Base-by-base conservation (phyloP, 2,329 filamentous ascomycete genomes). In the Aspergillus calidoustus region DNA sequence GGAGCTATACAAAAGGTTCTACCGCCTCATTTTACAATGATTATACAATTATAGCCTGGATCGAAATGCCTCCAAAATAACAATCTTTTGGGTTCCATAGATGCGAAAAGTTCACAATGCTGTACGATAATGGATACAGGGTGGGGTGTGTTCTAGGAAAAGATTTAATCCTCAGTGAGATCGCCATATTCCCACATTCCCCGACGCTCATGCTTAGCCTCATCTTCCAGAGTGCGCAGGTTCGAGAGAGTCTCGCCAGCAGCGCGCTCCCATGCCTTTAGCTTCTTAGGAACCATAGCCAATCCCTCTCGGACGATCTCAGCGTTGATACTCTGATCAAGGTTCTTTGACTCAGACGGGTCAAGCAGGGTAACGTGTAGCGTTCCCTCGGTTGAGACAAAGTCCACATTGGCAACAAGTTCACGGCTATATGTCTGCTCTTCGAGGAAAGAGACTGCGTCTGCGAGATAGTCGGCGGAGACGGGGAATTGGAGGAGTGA, bases 161-260 rank as follows among this genome's bases (percentile, higher is more conserved):
- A 43, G 23, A 19, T 31, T 64, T 87, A 93, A 73, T 96, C 92
- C 81, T 97, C 93, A 15, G 92, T 96, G 73, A 97, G 84, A 77
- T 98, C 95, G 69, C 95, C 95, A 79, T 98, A 99, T 85, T 99
- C 95, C 93, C 94, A 99, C 86, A 97, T 95, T 48, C 95, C 95
- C 68, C 88, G 83, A 65, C 93, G 87, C 60, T 89, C 88, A 59
- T 86, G 82, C 86, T 96, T 97, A 4, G 94, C 94, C 76, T 89
- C 84, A 41, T 85, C 83, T 82, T 96, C 90, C 55, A 90, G 86
- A 76, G 90, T 85, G 72, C 86, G 89, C 64, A 97, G 81, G 69
- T 86, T 86, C 76, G 87, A 86, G 65, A 97, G 79, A 48, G 93
- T 87, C 38, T 91, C 85, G 60, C 85, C 85, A 50, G 91, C 91